These are phyloP conservation scores for Hordeum pubiflorum DNA, from an alignment of 202 grass and related monocot species.

Conservation along the genomic window DNA sequence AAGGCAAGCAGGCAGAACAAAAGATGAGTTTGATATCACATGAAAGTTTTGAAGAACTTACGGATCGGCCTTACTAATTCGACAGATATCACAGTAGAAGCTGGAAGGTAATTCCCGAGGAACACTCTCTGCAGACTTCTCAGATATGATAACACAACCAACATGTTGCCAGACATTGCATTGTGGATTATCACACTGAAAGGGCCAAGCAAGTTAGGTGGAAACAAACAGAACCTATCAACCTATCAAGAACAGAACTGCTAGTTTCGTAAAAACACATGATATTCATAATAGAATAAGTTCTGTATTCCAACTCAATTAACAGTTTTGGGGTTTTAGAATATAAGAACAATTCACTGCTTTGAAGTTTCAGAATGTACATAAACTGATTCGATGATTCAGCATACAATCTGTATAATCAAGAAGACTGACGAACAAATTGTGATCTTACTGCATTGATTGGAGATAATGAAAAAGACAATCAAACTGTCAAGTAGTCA, in stretches of 20 bases:
- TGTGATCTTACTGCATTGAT: neutral
- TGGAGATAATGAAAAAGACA: neutral
- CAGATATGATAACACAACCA: slow-evolving; percentile 61
- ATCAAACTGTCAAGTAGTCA: neutral
- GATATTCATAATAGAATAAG: neutral
- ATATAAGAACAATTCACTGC: neutral
- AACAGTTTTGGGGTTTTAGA: neutral
- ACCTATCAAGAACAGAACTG: neutral
- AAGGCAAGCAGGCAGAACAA: slow-evolving; percentile 12
- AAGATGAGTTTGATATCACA: neutral
- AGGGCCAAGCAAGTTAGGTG: slow-evolving; percentile 23
- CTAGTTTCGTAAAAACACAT: neutral
- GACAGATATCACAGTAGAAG: slow-evolving; percentile 87
- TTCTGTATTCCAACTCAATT: neutral
- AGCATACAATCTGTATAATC: neutral
- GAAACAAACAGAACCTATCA: neutral
- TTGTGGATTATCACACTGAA: slow-evolving; percentile 66
- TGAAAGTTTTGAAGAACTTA: slow-evolving; percentile 43
- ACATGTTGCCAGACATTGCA: slow-evolving; percentile 74
- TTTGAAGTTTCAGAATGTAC: slow-evolving; percentile 3
- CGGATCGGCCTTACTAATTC: slow-evolving; percentile 85
- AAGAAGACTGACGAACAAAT: neutral
- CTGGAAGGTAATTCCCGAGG: slow-evolving; percentile 35
- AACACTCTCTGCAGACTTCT: slow-evolving; percentile 41
- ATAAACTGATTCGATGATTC: slow-evolving; percentile 3